phyloP scores from a whole-genome alignment of 2,329 filamentous ascomycete genomes.

The Penicillium sp. region DNA sequence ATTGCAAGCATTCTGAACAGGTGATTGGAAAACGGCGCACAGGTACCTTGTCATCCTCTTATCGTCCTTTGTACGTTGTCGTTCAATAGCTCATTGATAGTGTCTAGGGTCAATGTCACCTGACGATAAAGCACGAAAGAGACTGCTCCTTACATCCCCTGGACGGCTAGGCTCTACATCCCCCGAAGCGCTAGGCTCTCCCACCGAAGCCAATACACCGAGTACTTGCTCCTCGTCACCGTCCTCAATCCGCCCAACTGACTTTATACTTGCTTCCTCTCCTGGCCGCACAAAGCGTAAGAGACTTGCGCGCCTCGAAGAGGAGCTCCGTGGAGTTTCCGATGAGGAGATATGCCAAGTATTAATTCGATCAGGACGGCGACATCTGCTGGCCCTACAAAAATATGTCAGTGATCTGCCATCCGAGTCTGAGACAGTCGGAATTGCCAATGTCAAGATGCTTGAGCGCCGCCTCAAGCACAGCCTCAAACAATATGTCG shows the following conservation, averaged over 20 bases:
- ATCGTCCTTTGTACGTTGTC: neutral
- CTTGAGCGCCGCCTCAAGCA: constrained; percentile 16
- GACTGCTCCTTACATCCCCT: constrained; percentile 16
- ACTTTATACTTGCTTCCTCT: constrained; percentile 18
- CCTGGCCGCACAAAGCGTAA: constrained; percentile 9
- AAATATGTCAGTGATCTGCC: constrained; percentile 9
- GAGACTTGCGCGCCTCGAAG: constrained; percentile 14
- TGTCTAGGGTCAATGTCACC: constrained; percentile 16
- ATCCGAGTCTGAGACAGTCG: constrained; percentile 10
- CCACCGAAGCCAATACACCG: constrained; percentile 22
- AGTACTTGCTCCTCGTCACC: constrained; percentile 18
- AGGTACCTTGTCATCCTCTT: constrained; percentile 18
- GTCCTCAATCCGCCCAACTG: constrained; percentile 14
- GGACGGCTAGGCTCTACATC: too few species aligned
- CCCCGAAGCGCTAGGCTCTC: constrained; percentile 12
- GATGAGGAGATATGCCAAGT: constrained; percentile 18
- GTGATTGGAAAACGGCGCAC: constrained; percentile 18
- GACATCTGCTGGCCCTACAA: constrained; percentile 20
- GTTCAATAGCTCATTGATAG: constrained; percentile 13
- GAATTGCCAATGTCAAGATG: constrained; percentile 7
- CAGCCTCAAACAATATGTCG: constrained; percentile 14
- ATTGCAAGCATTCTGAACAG: constrained; percentile 1
- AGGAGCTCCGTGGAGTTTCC: constrained; percentile 18
- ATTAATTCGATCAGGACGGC: constrained; percentile 17
- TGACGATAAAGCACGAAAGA: constrained; percentile 14